These are phyloP conservation scores for Pyrus communis DNA, from an alignment of 306 rosid genomes.

Conservation along the genomic window DNA sequence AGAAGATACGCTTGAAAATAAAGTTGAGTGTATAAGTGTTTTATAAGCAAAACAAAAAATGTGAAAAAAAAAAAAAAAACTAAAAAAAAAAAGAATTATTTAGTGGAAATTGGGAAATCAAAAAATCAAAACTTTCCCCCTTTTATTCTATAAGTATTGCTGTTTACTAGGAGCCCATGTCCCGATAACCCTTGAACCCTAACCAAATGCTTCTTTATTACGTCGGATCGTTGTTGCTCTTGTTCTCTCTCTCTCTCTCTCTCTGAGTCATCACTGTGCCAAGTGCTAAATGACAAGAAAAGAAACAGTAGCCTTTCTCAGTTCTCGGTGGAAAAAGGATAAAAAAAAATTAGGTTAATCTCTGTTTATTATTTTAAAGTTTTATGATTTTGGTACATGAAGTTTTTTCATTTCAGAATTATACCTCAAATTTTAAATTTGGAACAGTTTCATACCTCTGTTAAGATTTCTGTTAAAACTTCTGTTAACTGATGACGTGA, in stretches of 20 bases:
- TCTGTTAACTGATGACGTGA: no score
- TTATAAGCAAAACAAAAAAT: neutral
- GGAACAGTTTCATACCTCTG: no score
- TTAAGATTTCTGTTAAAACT: no score
- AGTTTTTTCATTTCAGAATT: no score
- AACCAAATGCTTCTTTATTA: constrained; percentile 36
- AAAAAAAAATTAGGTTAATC: neutral
- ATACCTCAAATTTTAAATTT: no score
- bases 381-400: no score
- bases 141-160: neutral
- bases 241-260: constrained; percentile 13
- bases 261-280: constrained; percentile 7
- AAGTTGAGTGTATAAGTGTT: neutral
- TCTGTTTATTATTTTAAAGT: no score
- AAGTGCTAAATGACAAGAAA: constrained; percentile 71
- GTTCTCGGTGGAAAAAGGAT: constrained; percentile 46
- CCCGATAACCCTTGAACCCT: constrained; percentile 49
- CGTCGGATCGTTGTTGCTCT: constrained; percentile 31
- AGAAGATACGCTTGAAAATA: neutral
- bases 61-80: neutral
- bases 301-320: constrained; percentile 55
- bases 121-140: constrained; percentile 1
- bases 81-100: neutral
- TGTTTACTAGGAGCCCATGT: constrained; percentile 40
- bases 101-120: neutral